These are phyloP conservation scores for Aspergillus sp. DNA, from an alignment of 2,329 filamentous ascomycete genomes.

Conservation along the genomic window DNA sequence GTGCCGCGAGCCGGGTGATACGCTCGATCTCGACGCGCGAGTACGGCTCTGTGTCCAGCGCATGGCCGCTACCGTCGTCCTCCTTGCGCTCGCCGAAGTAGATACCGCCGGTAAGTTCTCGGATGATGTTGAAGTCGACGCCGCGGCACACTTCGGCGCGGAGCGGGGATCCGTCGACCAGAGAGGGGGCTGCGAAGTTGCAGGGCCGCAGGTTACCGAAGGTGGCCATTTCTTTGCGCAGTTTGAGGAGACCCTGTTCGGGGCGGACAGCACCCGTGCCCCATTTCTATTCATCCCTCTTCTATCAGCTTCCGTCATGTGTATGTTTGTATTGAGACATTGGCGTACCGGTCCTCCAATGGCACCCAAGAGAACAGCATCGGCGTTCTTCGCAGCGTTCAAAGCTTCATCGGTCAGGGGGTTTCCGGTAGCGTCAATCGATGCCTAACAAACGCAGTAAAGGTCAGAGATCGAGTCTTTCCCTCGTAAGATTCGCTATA, in stretches of 20 bases:
- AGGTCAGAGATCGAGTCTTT: constrained; percentile 1
- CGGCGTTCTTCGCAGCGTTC: constrained; percentile 69
- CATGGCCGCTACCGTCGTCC: constrained; percentile 61
- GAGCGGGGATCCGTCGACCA: constrained; percentile 77
- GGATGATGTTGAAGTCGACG: constrained; percentile 86
- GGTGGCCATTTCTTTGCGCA: constrained; percentile 87
- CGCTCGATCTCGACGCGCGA: constrained; percentile 78
- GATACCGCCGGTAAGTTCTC: constrained; percentile 85
- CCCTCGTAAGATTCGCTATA: not conserved
- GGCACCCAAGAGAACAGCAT: constrained; percentile 84
- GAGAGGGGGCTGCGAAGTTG: constrained; percentile 82
- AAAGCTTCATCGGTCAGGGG: constrained; percentile 80
- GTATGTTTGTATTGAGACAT: not conserved
- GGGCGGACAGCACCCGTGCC: constrained; percentile 80
- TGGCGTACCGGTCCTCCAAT: constrained; percentile 73
- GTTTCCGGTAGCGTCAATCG: constrained; percentile 71
- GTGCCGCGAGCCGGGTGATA: constrained; percentile 70
- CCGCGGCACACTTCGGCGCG: constrained; percentile 78
- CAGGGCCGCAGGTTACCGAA: constrained; percentile 95
- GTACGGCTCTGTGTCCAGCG: constrained; percentile 82
- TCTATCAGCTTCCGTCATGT: not conserved
- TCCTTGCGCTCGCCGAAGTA: constrained; percentile 91
- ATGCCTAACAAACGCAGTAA: constrained; percentile 51
- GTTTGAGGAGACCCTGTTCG: constrained; percentile 81
- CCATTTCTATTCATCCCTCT: constrained; percentile 58